A percentile compares a stretch with the other conserved stretches of the same genome.
Conservation (phyloP, 2,329 filamentous ascomycete genomes). For the Gyromitra esculenta region DNA sequence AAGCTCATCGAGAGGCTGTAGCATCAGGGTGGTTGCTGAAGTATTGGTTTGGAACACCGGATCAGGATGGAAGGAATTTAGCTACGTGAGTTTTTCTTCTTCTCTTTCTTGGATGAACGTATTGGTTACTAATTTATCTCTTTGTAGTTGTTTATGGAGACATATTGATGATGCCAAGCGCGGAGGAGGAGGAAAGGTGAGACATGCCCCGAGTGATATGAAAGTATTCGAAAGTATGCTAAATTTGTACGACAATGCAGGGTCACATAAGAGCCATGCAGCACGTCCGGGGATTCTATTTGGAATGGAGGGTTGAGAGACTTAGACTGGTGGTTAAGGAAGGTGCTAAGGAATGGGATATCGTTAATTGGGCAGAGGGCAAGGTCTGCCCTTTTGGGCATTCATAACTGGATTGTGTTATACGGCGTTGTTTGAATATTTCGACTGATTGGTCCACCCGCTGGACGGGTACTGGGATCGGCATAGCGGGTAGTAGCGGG, state of each 20-base stretch:
- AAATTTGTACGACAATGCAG: slow-evolving; percentile 28
- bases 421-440: slow-evolving; percentile 2
- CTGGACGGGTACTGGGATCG: not conserved
- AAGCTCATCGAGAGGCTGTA: slow-evolving; percentile 81
- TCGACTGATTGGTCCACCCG: not conserved
- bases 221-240: slow-evolving; percentile 11
- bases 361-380: slow-evolving; percentile 66
- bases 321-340: slow-evolving; percentile 75
- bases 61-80: slow-evolving; percentile 76
- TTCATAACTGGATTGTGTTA: not conserved
- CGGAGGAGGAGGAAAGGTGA: slow-evolving; percentile 70
- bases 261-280: slow-evolving; percentile 67
- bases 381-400: slow-evolving; percentile 1
- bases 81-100: slow-evolving; percentile 67
- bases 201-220: slow-evolving; percentile 55
- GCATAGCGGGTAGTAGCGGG: not conserved
- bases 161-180: slow-evolving; percentile 69
- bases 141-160: slow-evolving; percentile 69
- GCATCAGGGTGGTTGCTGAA: slow-evolving; percentile 84
- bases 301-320: slow-evolving; percentile 73
- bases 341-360: slow-evolving; percentile 71
- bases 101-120: not conserved
- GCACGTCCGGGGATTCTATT: slow-evolving; percentile 70
- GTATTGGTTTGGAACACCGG: slow-evolving; percentile 88
- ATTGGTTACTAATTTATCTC: not conserved